Evolutionary conservation across 2,329 filamentous ascomycete genomes (phyloP), one percentile per base, ranked within the genome.

Genomic region (Fusarium oligoseptatum): DNA sequence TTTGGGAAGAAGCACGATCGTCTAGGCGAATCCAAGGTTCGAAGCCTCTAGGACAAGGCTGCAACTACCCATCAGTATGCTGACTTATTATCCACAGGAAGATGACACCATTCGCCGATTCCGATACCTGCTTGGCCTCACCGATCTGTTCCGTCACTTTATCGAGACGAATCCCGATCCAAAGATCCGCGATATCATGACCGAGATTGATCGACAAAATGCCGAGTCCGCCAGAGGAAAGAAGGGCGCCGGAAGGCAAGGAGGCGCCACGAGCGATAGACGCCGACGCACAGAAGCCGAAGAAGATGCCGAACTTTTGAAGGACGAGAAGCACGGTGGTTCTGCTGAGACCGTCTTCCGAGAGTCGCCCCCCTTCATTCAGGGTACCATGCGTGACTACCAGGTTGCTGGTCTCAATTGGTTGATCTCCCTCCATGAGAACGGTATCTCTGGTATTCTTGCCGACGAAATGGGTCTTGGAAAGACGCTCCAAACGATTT

Each of bases 401-500:
- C 97, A 99, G 83, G 88, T 99, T 77, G 94, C 94, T 37, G 97
- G 97, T 76, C 88, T 99, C 76, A 99, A 99, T 83, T 99, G 97
- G 97, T 89, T 99, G 55, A 95, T 99, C 77, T 98, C 95, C 14
- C 89, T 99, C 7, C 97, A 99, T 80, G 97, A 99, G 84, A 99
- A 99, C 80, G 97, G 97, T 86, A 99, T 99, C 76, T 98, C 96
- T 22, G 97, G 97, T 77, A 99, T 99, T 73, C 87, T 99, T 60
- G 97, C 97, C 71, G 97, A 99, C 81, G 97, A 99, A 85, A 99
- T 99, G 97, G 97, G 97, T 84, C 88, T 99, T 22, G 97, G 97
- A 79, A 99, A 99, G 87, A 99, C 97, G 1, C 85, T 99, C 32
- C 97, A 99, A 84, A 99, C 97, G 1, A 99, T 99, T 70, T 93